Evolutionary conservation across 192 early-diverging fungal genomes (phyloP), one percentile per base, ranked within the genome.

Genomic region (Gryganskiella cystojenkinii): DNA sequence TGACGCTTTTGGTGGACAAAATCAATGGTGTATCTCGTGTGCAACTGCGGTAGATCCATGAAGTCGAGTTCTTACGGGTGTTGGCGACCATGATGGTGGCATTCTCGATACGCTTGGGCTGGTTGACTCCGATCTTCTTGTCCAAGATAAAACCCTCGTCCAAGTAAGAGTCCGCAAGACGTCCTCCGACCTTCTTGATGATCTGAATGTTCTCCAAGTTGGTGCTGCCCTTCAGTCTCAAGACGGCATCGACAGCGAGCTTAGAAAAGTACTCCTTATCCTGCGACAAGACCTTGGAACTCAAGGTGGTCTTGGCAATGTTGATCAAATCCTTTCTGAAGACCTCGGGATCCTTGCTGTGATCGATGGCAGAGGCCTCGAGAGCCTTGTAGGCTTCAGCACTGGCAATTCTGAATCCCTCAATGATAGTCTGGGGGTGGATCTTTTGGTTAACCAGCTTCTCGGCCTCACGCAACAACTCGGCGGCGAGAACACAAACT

Each of bases 121-220:
- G 95, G 85, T 98, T 98, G 57, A 98, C 96, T 67, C 98, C 98
- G 71, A 98, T 96, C 90, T 95, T 95, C 84, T 99, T 99, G 90
- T 97, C 95, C 70, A 99, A 81, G 82, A 99, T 99, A 78, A 99
- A 99, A 81, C 93, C 94, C 80, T 98, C 96, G 71, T 96, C 95
- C 61, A 99, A 83, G 80, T 96, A 98, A 31, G 98, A 98, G 73
- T 98, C 98, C 11, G 88, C 89, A 43, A 99, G 87, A 82, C 92
- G 93, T 56, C 98, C 96, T 65, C 98, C 98, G 54, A 90, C 85
- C 88, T 98, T 98, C 86, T 99, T 99, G 84, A 99, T 99, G 79
- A 99, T 96, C 87, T 99, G 98, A 82, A 99, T 99, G 85, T 97
- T 90, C 69, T 98, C 96, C 71, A 99, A 86, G 73, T 97, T 96